These are phyloP conservation scores for Aspergillus fumigatus DNA, from an alignment of 2,329 filamentous ascomycete species.

Conservation along the genomic window DNA sequence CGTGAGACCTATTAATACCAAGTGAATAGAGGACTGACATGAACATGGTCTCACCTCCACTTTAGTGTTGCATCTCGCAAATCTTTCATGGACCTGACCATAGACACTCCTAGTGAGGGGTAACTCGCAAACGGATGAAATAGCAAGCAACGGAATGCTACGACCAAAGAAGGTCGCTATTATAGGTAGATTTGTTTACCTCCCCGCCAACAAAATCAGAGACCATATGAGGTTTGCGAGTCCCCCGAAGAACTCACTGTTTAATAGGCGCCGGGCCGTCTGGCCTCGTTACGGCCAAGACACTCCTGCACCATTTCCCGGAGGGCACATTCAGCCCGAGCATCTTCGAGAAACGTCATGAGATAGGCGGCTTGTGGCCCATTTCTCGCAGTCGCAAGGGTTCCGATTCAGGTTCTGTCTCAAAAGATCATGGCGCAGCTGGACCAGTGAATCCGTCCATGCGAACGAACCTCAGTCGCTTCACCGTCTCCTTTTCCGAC, in stretches of 20 bases:
- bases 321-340: conserved; percentile 59
- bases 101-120: neutral
- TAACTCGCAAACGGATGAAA: neutral
- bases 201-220: neutral
- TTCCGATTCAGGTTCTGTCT: neutral
- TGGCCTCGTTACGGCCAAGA: conserved; percentile 67
- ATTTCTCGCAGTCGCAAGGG: conserved; percentile 37
- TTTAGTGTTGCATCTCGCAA: neutral
- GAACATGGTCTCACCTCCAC: neutral
- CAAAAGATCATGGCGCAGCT: neutral
- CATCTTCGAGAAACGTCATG: conserved; percentile 62
- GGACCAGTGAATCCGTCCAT: conserved; percentile 54
- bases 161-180: conserved; percentile 49
- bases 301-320: conserved; percentile 58
- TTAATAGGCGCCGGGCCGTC: conserved; percentile 62
- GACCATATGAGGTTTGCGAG: neutral
- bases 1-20: neutral
- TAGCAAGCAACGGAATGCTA: conserved; percentile 5
- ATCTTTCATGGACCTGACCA: neutral
- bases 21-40: neutral
- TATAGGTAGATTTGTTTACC: conserved; percentile 37
- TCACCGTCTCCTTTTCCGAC: conserved; percentile 62
- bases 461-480: conserved; percentile 65
- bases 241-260: neutral
- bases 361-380: conserved; percentile 77